phyloP scores from a whole-genome alignment of 2,329 filamentous ascomycete species.

The Cytospora piceicola region DNA sequence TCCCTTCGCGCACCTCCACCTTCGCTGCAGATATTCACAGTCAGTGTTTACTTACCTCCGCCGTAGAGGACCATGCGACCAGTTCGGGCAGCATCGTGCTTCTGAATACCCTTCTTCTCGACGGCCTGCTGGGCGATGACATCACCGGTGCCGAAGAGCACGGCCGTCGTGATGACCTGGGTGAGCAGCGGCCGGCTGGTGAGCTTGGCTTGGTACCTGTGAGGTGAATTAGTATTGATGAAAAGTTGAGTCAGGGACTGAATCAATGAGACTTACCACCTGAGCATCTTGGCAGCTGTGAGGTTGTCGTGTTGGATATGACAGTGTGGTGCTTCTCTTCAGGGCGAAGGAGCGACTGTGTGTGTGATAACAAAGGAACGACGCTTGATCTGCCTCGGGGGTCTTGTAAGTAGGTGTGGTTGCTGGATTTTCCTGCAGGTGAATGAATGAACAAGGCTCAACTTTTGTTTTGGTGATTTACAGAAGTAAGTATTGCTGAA shows the following conservation, averaged over 20 bases:
- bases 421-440: not conserved
- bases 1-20: not conserved
- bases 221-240: not conserved
- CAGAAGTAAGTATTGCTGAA: not conserved
- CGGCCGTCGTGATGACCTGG: constrained; percentile 84
- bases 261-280: constrained; percentile 19
- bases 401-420: not conserved
- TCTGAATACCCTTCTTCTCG: constrained; percentile 75
- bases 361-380: not conserved
- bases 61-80: constrained; percentile 81
- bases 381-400: not conserved
- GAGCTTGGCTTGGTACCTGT: constrained; percentile 84
- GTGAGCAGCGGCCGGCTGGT: constrained; percentile 84
- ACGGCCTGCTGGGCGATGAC: constrained; percentile 88
- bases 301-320: not conserved
- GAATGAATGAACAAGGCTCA: not conserved
- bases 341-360: not conserved
- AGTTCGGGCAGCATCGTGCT: constrained; percentile 75
- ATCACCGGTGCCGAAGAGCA: constrained; percentile 93
- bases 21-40: too few species aligned
- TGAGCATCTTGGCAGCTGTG: constrained; percentile 24
- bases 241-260: too few species aligned
- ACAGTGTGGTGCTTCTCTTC: not conserved
- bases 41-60: constrained; percentile 60
- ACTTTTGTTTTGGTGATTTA: not conserved